Base-by-base conservation (phyloP, 176 grass and related monocot genomes). In the Triticum turgidum region DNA sequence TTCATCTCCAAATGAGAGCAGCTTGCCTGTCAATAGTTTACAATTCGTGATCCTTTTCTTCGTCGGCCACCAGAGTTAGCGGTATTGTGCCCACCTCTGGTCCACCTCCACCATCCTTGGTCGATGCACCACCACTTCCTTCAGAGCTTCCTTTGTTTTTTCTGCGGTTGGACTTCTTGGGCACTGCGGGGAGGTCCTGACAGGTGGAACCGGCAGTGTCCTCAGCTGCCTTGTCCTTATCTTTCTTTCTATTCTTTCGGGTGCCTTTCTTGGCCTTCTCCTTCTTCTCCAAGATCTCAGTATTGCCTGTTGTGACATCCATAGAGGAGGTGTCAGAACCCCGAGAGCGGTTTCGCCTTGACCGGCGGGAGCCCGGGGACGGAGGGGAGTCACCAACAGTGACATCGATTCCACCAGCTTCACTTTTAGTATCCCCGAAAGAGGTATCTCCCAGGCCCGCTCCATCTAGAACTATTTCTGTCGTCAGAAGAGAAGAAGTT, bases 101-200 rank as follows among this genome's bases (percentile, higher is more conserved):
- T 9, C 79, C 68, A 61, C 85, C 70, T 1, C 52, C 84, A 3
- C 78, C 37, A 61, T 69, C 82, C 24, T 87, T 89, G 66, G 87
- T 33, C 4, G 32, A 47, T 11, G 30, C 76, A 37, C 82, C 70
- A 3, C 85, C 83, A 51, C 17, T 80, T 32, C 74, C 90, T 22
- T 83, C 86, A 0, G 90, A 79, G 65, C 81, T 75, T 42, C 69
- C 83, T 86, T 95, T 98, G 83, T 73, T 88, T 87, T 87, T 91
- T 82, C 88, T 77, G 49, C 93, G 90, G 68, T 73, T 92, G 30
- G 92, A 88, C 62, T 98, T 91, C 88, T 98, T 98, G 30, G 96
- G 96, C n/a, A 95, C 85, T 4, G 88, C 86, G 38, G 96, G 96
- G 42, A 89, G 81, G 56, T 92, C 91, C 76, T 86, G 87, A 25